Evolutionary conservation across 2,329 filamentous ascomycete species (phyloP).

Genomic region (Microcera coccophila): DNA sequence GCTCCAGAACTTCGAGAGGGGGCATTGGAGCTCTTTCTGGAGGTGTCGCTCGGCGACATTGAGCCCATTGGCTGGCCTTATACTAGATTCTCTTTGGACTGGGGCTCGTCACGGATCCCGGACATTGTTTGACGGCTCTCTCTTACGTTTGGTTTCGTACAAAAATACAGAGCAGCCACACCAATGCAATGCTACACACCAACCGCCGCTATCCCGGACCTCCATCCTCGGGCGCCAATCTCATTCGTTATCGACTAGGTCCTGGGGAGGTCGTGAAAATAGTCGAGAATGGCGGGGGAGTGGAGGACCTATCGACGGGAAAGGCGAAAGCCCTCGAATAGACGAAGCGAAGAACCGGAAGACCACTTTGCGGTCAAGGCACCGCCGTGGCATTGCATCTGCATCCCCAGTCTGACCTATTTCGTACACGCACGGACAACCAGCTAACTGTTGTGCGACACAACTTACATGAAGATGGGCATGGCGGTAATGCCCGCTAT

Average conservation of each 20-base stretch:
- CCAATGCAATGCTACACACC: background rate
- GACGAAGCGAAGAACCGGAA: background rate
- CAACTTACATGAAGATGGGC: background rate
- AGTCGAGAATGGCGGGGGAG: background rate
- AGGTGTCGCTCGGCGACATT: too few species aligned
- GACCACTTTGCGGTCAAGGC: background rate
- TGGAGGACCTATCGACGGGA: background rate
- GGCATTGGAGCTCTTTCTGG: too few species aligned
- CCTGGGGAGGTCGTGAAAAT: background rate
- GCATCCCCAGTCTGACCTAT: background rate
- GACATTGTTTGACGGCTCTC: background rate
- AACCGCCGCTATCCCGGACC: background rate
- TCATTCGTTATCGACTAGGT: too few species aligned
- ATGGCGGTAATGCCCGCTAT: too few species aligned
- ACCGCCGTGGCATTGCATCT: background rate
- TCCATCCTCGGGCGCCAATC: background rate
- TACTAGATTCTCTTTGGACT: background rate
- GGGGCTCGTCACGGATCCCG: background rate
- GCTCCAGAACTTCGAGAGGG: too few species aligned
- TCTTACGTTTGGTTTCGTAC: background rate
- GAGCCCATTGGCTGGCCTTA: constrained; percentile 1
- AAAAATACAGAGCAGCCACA: background rate
- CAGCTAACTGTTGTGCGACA: background rate
- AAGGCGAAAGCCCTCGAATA: too few species aligned
- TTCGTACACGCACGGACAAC: background rate